Conservation (phyloP, 805 yeast species). For the Metschnikowia chrysomelidarum region DNA sequence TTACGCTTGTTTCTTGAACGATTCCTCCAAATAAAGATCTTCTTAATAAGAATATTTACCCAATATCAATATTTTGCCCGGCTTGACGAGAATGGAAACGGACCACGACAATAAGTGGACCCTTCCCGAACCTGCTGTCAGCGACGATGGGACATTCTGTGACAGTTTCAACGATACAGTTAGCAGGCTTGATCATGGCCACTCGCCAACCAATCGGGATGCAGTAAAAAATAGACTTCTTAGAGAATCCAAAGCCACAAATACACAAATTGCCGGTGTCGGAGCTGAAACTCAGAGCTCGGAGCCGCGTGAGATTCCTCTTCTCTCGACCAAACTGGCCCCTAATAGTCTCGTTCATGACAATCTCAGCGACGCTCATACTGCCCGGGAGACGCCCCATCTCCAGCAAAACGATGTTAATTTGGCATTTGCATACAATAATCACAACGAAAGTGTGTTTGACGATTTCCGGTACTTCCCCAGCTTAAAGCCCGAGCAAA, state of each 20-base stretch:
- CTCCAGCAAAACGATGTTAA: background rate
- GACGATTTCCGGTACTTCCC: constrained; percentile 39
- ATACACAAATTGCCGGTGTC: too few species aligned
- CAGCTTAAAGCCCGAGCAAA: constrained; percentile 20
- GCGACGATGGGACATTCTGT: constrained; percentile 13
- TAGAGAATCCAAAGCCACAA: too few species aligned
- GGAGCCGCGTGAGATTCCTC: too few species aligned
- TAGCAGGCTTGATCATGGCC: constrained; percentile 3
- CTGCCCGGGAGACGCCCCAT: constrained; percentile 1
- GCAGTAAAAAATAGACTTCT: too few species aligned
- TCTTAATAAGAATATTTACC: too few species aligned
- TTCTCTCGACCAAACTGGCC: too few species aligned
- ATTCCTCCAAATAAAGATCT: too few species aligned
- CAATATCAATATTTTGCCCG: background rate
- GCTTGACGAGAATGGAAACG: background rate
- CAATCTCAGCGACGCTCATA: background rate
- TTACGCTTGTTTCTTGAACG: too few species aligned
- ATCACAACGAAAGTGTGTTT: constrained; percentile 36
- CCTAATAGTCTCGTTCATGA: background rate
- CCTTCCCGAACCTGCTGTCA: constrained; percentile 9
- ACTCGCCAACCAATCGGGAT: too few species aligned
- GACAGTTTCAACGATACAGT: constrained; percentile 10
- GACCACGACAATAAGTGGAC: constrained; percentile 2
- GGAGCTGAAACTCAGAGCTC: too few species aligned
- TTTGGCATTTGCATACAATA: constrained; percentile 27